Percentiles rank a stretch among this genome's conserved stretches.
Conservation (phyloP, 306 rosid genomes). For the Fragaria iinumae region DNA sequence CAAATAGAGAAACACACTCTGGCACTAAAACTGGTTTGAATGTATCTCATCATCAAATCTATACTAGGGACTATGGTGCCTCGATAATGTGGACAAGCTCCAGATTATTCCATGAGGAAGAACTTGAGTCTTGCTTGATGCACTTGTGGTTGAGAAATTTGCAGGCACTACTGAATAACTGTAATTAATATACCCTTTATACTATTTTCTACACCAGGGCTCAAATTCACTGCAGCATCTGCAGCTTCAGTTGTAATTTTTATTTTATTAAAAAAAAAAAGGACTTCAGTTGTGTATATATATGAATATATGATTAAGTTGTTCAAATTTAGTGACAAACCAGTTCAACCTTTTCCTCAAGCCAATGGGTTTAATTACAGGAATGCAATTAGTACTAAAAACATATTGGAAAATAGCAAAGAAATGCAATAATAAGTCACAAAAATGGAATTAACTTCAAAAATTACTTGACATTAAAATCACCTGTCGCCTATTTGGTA, state of each 20-base stretch:
- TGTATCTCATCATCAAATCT: background rate
- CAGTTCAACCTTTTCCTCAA: background rate
- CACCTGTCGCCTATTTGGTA: constrained; percentile 91
- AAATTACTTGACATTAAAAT: constrained; percentile 16
- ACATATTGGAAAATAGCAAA: background rate
- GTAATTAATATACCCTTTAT: background rate
- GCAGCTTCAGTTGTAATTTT: background rate
- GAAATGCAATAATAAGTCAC: background rate
- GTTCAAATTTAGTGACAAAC: background rate
- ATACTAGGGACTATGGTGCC: background rate
- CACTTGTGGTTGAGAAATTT: background rate
- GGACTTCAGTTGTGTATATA: background rate
- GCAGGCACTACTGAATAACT: background rate
- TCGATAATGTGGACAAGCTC: background rate
- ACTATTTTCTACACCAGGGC: background rate
- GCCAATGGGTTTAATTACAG: background rate
- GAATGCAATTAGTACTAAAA: background rate
- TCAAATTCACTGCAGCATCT: constrained; percentile 7
- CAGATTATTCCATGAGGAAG: background rate
- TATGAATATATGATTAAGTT: background rate
- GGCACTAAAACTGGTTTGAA: background rate
- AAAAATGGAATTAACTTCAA: constrained; percentile 5
- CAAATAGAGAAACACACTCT: background rate
- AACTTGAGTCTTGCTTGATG: background rate
- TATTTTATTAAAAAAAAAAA: too few relatives aligned